Conservation (phyloP, 345 rosid genomes). For the Orychophragmus violaceus region DNA sequence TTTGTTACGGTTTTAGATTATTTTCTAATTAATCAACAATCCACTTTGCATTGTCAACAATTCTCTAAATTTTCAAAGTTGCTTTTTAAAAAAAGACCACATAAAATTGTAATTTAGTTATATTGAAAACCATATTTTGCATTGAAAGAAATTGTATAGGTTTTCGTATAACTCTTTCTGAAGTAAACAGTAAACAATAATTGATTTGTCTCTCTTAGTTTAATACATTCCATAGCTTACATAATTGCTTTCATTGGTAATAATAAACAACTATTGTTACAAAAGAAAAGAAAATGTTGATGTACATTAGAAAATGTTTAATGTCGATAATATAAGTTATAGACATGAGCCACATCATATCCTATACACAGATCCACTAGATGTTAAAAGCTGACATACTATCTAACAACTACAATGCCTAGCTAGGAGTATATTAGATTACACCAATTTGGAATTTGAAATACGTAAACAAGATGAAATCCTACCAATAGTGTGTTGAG, state of each 20-base stretch:
- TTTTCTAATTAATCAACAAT: conserved; percentile 2
- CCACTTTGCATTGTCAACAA: background rate
- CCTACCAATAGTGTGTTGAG: conserved; percentile 4
- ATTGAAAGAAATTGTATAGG: background rate
- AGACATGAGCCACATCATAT: conserved; percentile 12
- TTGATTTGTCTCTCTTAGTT: background rate
- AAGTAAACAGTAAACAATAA: background rate
- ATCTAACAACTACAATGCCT: conserved; percentile 2
- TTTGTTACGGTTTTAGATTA: background rate
- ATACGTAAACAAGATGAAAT: background rate
- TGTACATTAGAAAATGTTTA: background rate
- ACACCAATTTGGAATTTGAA: conserved; percentile 12
- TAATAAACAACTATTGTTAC: background rate
- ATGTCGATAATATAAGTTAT: background rate
- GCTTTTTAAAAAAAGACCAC: background rate
- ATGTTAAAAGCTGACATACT: conserved; percentile 24
- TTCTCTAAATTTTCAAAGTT: background rate
- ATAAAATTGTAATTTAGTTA: background rate
- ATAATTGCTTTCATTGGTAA: conserved; percentile 16
- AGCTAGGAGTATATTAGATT: conserved; percentile 2
- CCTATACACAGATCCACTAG: conserved; percentile 25
- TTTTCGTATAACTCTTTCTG: background rate
- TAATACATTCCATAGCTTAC: background rate
- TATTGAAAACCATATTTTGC: background rate
- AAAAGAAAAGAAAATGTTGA: conserved; percentile 6